Evolutionary conservation across 164 flowering plant genomes (phyloP).

Genomic region (Tinospora cordifolia): DNA sequence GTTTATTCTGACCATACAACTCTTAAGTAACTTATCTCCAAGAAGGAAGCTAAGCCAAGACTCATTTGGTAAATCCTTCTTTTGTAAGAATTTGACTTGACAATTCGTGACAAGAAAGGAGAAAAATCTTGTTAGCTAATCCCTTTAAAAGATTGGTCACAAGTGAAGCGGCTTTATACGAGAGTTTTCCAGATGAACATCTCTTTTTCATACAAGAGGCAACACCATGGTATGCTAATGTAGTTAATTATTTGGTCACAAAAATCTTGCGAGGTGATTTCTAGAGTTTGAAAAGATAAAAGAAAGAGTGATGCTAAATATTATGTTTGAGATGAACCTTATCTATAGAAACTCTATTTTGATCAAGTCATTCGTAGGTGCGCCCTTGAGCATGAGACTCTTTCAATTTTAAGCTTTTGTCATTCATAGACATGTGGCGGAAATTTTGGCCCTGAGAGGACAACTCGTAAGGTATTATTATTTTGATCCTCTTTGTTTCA

Average conservation of each 20-base stretch:
- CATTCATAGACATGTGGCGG: no score
- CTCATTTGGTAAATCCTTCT: neutral
- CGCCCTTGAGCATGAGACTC: neutral
- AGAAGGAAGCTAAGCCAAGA: neutral
- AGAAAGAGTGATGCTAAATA: neutral
- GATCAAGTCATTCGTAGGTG: neutral
- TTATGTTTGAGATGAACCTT: neutral
- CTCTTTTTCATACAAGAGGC: no score
- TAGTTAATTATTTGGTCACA: neutral
- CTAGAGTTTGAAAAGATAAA: neutral
- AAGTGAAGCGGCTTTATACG: neutral
- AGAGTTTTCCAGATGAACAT: no score
- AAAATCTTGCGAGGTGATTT: no score
- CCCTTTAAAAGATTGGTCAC: neutral
- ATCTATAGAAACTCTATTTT: neutral
- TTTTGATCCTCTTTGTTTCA: no score
- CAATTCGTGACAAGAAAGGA: neutral
- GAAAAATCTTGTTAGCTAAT: neutral
- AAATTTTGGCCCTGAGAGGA: no score
- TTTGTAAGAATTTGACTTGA: neutral
- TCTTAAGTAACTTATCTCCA: no score
- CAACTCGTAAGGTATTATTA: no score
- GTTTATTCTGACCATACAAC: neutral
- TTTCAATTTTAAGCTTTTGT: no score
- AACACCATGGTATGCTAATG: neutral